Evolutionary conservation across 208 protist genomes (phyloP).

Genomic region (Porcisia deanei): DNA sequence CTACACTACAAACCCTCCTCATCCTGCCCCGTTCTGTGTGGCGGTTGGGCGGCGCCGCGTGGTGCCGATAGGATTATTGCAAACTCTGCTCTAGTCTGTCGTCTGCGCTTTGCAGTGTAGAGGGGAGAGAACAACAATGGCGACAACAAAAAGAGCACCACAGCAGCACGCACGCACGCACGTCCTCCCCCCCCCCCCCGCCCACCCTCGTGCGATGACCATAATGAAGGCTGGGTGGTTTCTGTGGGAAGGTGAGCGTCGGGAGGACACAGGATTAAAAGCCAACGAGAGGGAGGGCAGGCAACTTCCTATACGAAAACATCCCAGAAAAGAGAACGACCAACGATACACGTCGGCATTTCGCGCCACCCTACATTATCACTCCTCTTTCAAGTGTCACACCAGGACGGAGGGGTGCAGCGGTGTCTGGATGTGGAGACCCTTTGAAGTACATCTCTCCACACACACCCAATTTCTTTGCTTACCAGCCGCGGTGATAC

Average conservation of each 20-base stretch:
- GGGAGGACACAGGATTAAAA: not conserved
- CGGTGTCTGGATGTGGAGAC: not conserved
- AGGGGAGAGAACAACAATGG: not conserved
- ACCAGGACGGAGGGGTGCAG: not conserved
- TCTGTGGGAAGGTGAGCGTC: not conserved
- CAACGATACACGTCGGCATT: not conserved
- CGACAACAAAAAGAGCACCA: not conserved
- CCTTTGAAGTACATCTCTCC: not conserved
- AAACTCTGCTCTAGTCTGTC: not conserved
- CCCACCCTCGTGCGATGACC: not conserved
- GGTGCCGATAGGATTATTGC: not conserved
- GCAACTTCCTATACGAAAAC: not conserved
- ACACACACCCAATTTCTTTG: not conserved
- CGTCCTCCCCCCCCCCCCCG: not conserved
- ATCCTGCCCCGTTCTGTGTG: not conserved
- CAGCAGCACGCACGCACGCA: not conserved
- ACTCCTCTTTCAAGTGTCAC: not conserved
- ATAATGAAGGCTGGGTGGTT: not conserved
- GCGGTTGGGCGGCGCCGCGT: not conserved
- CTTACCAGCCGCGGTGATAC: conserved; percentile 89
- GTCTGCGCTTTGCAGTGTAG: not conserved
- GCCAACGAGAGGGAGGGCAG: not conserved
- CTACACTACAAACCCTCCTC: conserved; percentile 6
- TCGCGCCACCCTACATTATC: not conserved
- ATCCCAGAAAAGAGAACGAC: not conserved